Evolutionary conservation across 345 rosid species (phyloP), one percentile per base, ranked within the genome.

Genomic region (Eucalyptus caleyi): DNA sequence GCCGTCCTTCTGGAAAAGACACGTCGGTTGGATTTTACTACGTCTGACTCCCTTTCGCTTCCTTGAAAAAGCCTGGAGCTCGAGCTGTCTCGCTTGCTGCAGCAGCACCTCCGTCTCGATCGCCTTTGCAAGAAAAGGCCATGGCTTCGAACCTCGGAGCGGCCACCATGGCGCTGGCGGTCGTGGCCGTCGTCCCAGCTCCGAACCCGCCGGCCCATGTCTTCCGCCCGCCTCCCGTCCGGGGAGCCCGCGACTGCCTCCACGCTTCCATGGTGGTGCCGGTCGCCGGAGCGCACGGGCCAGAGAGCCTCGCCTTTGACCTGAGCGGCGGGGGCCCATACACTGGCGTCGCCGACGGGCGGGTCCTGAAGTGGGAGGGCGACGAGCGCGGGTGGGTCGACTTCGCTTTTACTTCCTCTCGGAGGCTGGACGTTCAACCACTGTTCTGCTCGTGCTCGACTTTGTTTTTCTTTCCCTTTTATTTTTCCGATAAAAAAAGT

Each of bases 331-430:
- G 80, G 5, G 94, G 94, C 3, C 94, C 93, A 7, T 93, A 93
- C 89, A 89, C 89, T 9, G 89, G 93, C 44, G 90, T 92, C 34
- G 89, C 92, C 32, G 91, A 91, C 62, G 92, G 93, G 12, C 77
- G 90, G 88, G 89, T 92, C 54, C 89, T 92, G 87, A 93, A 93
- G 90, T 96, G 99, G 99, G 92, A 91, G 44, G 93, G 93, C 4
- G 89, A 91, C 4, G 47, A 44, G 10, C 89, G 88, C 54, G 92
- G 94, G 10, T 96, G 97, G 98, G 54, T 89, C 2, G 94, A 96
- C 72, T 97, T 97, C 45, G 95, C 96, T 51, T 86, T 93, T 92
- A 93, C 97, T 42, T 85, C 95, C 51, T 77, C 93, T 49, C 88
- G 81, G 49, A 94, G 97, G 97, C 94, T 90, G 44, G 82, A 32